Conservation (phyloP, 2,329 filamentous ascomycete genomes). For the Penicillium hordei region DNA sequence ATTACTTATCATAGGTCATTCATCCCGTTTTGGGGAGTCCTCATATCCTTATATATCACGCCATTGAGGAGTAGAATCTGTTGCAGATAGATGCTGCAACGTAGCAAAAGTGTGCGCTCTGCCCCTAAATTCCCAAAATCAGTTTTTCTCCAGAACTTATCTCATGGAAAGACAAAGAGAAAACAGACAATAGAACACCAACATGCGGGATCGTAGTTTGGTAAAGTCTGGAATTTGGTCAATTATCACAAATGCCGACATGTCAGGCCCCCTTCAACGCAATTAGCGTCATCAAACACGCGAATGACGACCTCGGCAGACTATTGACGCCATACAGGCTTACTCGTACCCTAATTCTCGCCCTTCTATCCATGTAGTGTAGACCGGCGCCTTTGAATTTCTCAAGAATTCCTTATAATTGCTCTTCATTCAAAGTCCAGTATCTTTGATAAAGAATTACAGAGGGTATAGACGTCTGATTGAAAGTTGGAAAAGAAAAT, state of each 20-base stretch:
- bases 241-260: not conserved
- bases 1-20: not conserved
- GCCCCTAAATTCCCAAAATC: no score
- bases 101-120: not conserved
- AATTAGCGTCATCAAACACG: not conserved
- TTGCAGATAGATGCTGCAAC: not conserved
- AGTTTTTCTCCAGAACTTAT: no score
- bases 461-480: no score
- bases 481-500: no score
- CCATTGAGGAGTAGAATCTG: not conserved
- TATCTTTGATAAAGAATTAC: no score
- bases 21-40: not conserved
- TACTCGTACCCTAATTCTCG: not conserved
- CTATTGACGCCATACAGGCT: not conserved
- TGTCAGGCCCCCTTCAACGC: not conserved
- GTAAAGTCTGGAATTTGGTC: not conserved
- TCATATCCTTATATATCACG: not conserved
- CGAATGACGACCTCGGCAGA: not conserved
- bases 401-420: no score
- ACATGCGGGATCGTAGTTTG: not conserved
- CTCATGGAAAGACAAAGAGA: no score
- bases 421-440: no score
- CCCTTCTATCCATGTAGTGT: no score
- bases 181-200: no score
- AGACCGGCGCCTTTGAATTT: no score